Evolutionary conservation across 768 basidiomycete species (phyloP), one percentile per base, ranked within the genome.

Genomic region (Trametes cubensis): DNA sequence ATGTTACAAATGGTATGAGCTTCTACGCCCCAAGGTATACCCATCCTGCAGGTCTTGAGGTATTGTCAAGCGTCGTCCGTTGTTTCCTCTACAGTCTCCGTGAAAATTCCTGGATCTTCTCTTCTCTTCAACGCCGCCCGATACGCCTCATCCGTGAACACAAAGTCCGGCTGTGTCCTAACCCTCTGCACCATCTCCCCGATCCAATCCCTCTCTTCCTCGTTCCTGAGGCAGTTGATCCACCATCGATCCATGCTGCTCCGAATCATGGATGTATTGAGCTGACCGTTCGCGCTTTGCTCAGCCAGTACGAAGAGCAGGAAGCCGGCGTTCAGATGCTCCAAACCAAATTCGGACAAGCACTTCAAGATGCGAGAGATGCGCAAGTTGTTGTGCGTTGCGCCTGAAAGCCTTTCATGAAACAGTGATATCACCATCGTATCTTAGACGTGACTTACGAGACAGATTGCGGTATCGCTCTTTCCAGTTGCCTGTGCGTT

Each of bases 211-310:
- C 88, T 77, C 63, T 88, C 86, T 61, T 77, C 74, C n/a, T 80
- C 78, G 64, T 86, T 79, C 62, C 89, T 78, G 53, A 89, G 74
- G 69, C 89, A 91, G 67, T 88, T 88, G 20, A 84, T 83, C 89
- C 89, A 90, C 86, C 87, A 92, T 59, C 79, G 76, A 63, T 89
- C 89, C 88, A 90, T 90, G 70, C 89, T 90, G 64, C 74, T 73
- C 51, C 73, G 70, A 51, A 90, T 75, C 13, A 73, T 73, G 11
- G 68, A 66, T n/a, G 81, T 76, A 67, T 83, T 77, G 45, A 92
- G 77, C 67, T 80, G 74, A 30, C 77, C 74, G 21, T 76, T 70
- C 70, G 87, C 84, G 67, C 85, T 88, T 69, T 90, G 89, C 69
- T 90, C 86, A 66, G 78, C 81, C 26, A 91, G 78, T 61, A 90